Evolutionary conservation across 352 stramenopile species (phyloP), one percentile per base, ranked within the genome.

Genomic region (Phytophthora hybrid): DNA sequence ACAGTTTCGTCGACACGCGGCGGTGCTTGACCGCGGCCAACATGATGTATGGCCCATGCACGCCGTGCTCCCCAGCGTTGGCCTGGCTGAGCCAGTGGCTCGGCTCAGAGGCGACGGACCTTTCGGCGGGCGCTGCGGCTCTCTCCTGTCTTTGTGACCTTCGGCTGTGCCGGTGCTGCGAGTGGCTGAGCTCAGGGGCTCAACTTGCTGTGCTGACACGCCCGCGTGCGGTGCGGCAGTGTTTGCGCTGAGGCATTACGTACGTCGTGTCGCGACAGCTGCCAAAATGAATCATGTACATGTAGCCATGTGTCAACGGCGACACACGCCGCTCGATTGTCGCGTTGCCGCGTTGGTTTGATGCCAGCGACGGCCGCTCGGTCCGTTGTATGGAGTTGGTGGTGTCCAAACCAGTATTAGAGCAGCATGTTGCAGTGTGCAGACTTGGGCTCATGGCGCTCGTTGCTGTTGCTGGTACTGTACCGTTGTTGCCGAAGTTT

Each of bases 1-100:
- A 44, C 54, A 34, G 44, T 59, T 71, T 70, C 63, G 63, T 70
- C 63, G 54, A 70, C 63, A 14, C 58, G 29, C 52, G 29, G 18
- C 26, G n/a, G 31, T 59, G 63, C 63, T 63, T 7, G 47, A n/a
- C 47, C 11, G 34, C 34, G 34, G 5, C 34, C n/a, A n/a, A n/a
- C n/a, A n/a, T n/a, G n/a, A n/a, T 41, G 34, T 4, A 8, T 41
- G 26, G 26, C 0, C 26, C 26, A 31, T 31, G 26, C 26, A 31
- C 4, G 26, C 26, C 32, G 32, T 39, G 6, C 32, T 1, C 32
- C 32, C 32, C 34, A 41, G 10, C 34, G 10, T 13, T 44, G 37
- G 37, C 13, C 5, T 5, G 37, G 37, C 23, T 26, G 23, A 26
- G 23, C 23, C 23, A 26, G 23, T 26, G 3, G 3, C 37, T 44